phyloP scores from a whole-genome alignment of 208 protist genomes.

The Trichomonas tenax region DNA sequence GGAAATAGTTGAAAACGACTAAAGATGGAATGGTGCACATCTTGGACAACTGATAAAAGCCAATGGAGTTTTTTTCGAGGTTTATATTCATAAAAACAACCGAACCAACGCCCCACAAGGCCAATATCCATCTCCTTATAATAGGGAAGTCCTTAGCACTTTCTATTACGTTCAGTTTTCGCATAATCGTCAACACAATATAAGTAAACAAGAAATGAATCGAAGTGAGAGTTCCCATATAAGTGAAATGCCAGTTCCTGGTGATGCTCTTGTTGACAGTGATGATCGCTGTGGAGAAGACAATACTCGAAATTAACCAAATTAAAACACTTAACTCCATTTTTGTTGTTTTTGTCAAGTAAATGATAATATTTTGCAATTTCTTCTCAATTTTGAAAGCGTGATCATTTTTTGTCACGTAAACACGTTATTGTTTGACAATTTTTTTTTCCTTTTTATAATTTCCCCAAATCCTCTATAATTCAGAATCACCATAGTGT shows the following conservation, averaged over 20 bases:
- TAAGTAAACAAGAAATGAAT: not conserved
- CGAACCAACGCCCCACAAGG: not conserved
- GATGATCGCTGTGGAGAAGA: not conserved
- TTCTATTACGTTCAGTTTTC: not conserved
- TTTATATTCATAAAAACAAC: conserved; percentile 17
- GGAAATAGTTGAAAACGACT: conserved; percentile 9
- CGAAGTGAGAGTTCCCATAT: not conserved
- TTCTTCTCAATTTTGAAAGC: too few relatives aligned
- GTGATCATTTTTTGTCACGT: too few relatives aligned
- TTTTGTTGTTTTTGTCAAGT: too few relatives aligned
- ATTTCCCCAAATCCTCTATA: too few relatives aligned
- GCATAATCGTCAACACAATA: not conserved
- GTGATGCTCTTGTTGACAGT: not conserved
- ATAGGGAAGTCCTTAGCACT: not conserved
- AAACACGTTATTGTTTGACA: too few relatives aligned
- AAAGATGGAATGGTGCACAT: conserved; percentile 23
- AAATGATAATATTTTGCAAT: too few relatives aligned
- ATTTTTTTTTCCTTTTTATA: too few relatives aligned
- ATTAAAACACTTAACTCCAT: too few relatives aligned
- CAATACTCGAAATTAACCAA: not conserved
- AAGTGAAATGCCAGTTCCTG: not conserved
- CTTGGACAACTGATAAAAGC: conserved; percentile 33
- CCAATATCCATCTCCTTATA: not conserved
- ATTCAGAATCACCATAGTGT: too few relatives aligned
- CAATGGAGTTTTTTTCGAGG: conserved; percentile 22